phyloP scores from a whole-genome alignment of 495 filamentous ascomycete species.

The Aspergillus egyptiacus region DNA sequence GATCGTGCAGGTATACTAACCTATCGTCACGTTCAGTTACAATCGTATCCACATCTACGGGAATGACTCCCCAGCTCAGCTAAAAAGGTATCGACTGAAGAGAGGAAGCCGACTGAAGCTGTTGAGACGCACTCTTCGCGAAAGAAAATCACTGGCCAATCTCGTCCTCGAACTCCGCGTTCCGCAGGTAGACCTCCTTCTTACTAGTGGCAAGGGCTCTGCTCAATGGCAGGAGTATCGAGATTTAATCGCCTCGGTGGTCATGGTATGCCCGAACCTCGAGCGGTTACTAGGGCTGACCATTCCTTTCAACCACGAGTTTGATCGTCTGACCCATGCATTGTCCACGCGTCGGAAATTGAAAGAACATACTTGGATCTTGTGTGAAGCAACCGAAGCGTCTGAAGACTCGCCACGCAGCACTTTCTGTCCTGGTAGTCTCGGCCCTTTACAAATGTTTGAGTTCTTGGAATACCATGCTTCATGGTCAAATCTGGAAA shows the following conservation, averaged over 20 bases:
- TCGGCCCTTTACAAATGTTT: conserved; percentile 56
- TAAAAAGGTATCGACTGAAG: conserved; percentile 62
- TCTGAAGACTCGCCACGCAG: conserved; percentile 40
- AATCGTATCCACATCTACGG: conserved; percentile 63
- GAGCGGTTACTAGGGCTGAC: conserved; percentile 68
- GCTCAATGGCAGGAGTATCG: conserved; percentile 55
- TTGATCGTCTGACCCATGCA: conserved; percentile 70
- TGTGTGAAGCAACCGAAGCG: conserved; percentile 47
- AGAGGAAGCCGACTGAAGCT: conserved; percentile 65
- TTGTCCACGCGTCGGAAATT: conserved; percentile 68
- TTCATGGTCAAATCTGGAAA: conserved; percentile 66
- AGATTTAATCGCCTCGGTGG: conserved; percentile 68
- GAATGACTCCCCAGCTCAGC: conserved; percentile 55
- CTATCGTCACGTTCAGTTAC: conserved; percentile 45
- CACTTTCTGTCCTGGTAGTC: conserved; percentile 46
- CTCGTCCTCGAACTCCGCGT: conserved; percentile 71
- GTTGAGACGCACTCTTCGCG: conserved; percentile 68
- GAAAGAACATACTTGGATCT: conserved; percentile 75
- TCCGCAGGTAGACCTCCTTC: conserved; percentile 48
- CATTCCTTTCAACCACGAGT: conserved; percentile 63
- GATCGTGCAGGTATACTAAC: neutral
- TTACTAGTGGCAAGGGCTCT: conserved; percentile 45
- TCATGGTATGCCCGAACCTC: conserved; percentile 83
- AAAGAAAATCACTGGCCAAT: conserved; percentile 62
- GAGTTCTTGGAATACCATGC: conserved; percentile 65